Conservation (phyloP, 257 asterid species). For the Lavandula angustifolia region DNA sequence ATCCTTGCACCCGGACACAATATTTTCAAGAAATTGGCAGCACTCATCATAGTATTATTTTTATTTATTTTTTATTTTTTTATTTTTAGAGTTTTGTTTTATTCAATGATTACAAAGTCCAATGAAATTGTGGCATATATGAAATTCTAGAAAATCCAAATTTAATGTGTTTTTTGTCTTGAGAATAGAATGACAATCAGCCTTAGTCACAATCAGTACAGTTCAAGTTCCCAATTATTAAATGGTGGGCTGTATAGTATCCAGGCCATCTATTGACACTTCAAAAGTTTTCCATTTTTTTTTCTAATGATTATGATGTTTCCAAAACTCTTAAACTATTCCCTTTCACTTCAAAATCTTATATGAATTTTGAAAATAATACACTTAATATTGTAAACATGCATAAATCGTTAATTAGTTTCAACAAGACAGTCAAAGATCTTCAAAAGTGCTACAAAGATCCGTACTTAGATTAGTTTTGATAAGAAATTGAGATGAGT, state of each 20-base stretch:
- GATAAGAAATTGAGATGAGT: conserved; percentile 29
- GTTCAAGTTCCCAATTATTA: conserved; percentile 42
- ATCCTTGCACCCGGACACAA: conserved; percentile 94
- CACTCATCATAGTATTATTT: conserved; percentile 27
- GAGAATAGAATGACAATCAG: conserved; percentile 32
- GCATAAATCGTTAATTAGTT: too few species aligned
- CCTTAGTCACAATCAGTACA: conserved; percentile 44
- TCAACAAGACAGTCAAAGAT: conserved; percentile 50
- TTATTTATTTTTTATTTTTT: background rate
- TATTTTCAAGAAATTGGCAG: conserved; percentile 62
- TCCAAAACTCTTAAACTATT: conserved; percentile 20
- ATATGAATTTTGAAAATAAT: too few species aligned
- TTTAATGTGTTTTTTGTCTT: conserved; percentile 22
- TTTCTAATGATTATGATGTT: conserved; percentile 31
- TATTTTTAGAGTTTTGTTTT: conserved; percentile 28
- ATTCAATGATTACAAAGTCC: conserved; percentile 28
- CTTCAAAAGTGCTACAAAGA: conserved; percentile 28
- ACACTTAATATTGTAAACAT: too few species aligned
- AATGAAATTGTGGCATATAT: conserved; percentile 31
- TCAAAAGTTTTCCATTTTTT: conserved; percentile 19
- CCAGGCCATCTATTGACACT: conserved; percentile 25
- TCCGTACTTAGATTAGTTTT: conserved; percentile 10
- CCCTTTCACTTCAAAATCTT: background rate
- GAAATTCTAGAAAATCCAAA: conserved; percentile 30
- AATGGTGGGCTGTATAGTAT: conserved; percentile 39